Base-by-base conservation (phyloP, 192 early-diverging fungal species). In the Podila horticola region DNA sequence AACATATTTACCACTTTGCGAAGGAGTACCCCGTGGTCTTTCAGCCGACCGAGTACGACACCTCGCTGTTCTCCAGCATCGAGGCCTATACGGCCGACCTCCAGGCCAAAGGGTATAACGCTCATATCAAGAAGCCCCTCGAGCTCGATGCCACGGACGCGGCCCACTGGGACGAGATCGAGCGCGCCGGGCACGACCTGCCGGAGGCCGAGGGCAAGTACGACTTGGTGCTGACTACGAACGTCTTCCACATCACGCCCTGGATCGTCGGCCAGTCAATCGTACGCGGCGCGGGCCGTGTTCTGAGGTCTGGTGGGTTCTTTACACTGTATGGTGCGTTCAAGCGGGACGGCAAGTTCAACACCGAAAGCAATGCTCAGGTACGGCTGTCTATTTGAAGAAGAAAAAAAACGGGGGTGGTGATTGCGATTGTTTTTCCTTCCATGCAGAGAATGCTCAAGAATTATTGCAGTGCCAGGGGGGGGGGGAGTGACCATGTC, bases 1-100 rank as follows among this genome's bases (percentile, higher is more conserved):
- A 77, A 10, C 67, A 70, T 33, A 30, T 76, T 15, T 61, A 59
- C 24, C 67, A 70, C 45, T 70, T 76, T 20, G 51, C 74, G 10
- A 65, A 69, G 2, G 41, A 29, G 24, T 59, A 52, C 24, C 62
- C 74, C 15, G 67, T 66, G 2, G 19, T 41, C 45, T 76, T 66
- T 63, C 74, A 76, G 15, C 67, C 63, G 2, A 76, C 55, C n/a
- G 74, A 76, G 49, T 70, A 76, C 22, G 63, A 76, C 36, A 30
- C 22, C n/a, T 26, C 67, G 1, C 58, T 76, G 20, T 71, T 77
- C 45, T 8, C 51, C 0, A 71, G 68, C n/a, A 77, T 77, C 15
- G 33, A 77, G 11, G 69, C 69, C 5, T 71, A 77, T 48, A 61
- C 69, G 1, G 52, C 48, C 22, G 67, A 69, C 26, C 73, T 74